A percentile compares a stretch with the other conserved stretches of the same genome.
These are phyloP conservation scores for Globisporangium carolinianum DNA, from an alignment of 352 stramenopile species.

Conservation along the genomic window DNA sequence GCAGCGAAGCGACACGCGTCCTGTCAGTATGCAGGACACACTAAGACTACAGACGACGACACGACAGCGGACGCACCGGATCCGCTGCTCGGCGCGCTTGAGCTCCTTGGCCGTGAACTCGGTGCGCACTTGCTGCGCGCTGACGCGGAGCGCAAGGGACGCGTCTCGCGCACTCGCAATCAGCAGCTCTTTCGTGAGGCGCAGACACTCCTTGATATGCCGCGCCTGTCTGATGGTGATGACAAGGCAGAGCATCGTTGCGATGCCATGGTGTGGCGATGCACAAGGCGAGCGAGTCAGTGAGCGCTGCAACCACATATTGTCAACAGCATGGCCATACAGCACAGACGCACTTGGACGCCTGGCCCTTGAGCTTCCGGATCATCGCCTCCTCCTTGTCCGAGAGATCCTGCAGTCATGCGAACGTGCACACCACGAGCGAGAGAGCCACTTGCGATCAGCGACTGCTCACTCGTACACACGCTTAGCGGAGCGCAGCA, in stretches of 20 bases:
- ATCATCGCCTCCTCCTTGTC: slow-evolving; percentile 70
- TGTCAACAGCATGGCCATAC: too few species aligned
- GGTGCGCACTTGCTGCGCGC: slow-evolving; percentile 60
- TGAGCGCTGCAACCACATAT: not conserved
- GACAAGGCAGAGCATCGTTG: slow-evolving; percentile 1
- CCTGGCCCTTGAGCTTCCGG: slow-evolving; percentile 66
- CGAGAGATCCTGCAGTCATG: slow-evolving; percentile 45
- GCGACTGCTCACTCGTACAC: too few species aligned
- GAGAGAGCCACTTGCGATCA: too few species aligned
- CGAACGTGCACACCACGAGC: too few species aligned
- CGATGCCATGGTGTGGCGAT: not conserved
- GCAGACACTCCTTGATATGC: slow-evolving; percentile 56
- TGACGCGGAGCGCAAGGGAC: slow-evolving; percentile 43
- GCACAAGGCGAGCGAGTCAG: not conserved
- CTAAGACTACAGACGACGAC: too few species aligned
- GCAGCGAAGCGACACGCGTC: too few species aligned
- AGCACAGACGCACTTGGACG: slow-evolving; percentile 39
- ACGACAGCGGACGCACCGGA: slow-evolving; percentile 20
- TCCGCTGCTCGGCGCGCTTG: slow-evolving; percentile 39
- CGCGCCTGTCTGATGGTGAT: slow-evolving; percentile 41
- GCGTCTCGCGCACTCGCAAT: slow-evolving; percentile 41
- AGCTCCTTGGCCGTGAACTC: slow-evolving; percentile 60
- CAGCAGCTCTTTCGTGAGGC: slow-evolving; percentile 46
- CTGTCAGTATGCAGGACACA: too few species aligned
- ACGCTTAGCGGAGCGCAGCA: not conserved